Base-by-base conservation (phyloP, 2,329 filamentous ascomycete species). In the Eutypa lata region DNA sequence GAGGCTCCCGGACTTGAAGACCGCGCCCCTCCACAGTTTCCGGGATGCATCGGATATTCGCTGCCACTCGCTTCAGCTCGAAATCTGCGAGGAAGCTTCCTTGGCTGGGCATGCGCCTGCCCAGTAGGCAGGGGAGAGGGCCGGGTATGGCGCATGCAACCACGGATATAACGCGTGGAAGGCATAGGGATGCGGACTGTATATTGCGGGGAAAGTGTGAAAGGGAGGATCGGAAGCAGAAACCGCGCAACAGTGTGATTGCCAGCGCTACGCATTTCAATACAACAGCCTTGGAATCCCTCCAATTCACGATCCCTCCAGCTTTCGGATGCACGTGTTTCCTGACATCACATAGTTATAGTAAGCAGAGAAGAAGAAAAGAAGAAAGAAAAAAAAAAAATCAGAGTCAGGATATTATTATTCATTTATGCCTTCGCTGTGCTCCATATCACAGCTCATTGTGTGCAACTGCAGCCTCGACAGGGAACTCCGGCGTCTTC, bases 41-140 rank as follows among this genome's bases (percentile, higher is more conserved):
- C 24, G 22, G 13, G 49, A 46, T 13, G 47, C 51, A 13, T 33
- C 47, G 8, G 49, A 53, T 7, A 57, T 66, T 7, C 45, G 53
- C 22, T 31, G 51, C 24, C 44, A 47, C 21, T 54, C 58, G 3
- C 48, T 65, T 10, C 63, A 66, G 47, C 47, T 66, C 3, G 64
- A 66, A 49, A 40, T 66, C n/a, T 61, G 59, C 57, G 61, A 63
- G 13, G 51, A 48, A 10, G 47, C 47, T 24, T 35, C 33, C 2
- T 14, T 31, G 8, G 26, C 31, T 24, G 24, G 11, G 21, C 13
- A 45, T 45, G 2, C 19, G 7, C 21, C 22, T n/a, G 11, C 21
- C 14, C 42, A 18, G 11, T 19, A n/a, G n/a, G n/a, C n/a, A 24
- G 42, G 22, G 21, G 42, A 28, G 22, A 16, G 11, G 11, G 13